Percentiles rank a stretch among this genome's conserved stretches.
These are phyloP conservation scores for Cercospora zeae-maydis DNA, from an alignment of 2,329 filamentous ascomycete genomes.

Conservation along the genomic window DNA sequence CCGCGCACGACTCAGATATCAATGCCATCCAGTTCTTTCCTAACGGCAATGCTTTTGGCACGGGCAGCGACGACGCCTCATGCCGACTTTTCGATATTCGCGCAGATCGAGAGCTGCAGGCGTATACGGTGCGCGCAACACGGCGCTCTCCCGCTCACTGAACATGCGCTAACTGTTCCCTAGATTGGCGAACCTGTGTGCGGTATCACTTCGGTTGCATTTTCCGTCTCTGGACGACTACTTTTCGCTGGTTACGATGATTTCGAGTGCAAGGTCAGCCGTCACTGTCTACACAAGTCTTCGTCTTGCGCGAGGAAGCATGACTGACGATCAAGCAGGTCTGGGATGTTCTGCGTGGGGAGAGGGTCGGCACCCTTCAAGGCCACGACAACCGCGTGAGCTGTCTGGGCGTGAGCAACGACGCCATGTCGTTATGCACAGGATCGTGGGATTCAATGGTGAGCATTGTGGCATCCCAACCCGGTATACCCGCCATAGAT, in stretches of 20 bases:
- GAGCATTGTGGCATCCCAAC: constrained; percentile 44
- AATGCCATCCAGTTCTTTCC: constrained; percentile 99
- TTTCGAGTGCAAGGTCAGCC: constrained; percentile 95
- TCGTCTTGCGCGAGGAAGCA: background rate
- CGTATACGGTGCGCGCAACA: constrained; percentile 55
- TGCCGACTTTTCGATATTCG: constrained; percentile 97
- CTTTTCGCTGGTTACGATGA: constrained; percentile 98
- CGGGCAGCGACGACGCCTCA: constrained; percentile 94
- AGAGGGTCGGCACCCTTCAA: constrained; percentile 93
- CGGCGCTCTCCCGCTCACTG: background rate
- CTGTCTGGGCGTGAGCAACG: constrained; percentile 97
- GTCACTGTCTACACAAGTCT: background rate
- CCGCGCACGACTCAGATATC: constrained; percentile 97
- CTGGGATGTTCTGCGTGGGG: constrained; percentile 94
- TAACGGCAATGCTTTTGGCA: constrained; percentile 96
- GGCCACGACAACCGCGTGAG: constrained; percentile 98
- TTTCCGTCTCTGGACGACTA: constrained; percentile 91
- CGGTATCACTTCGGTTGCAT: constrained; percentile 96
- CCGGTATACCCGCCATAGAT: background rate
- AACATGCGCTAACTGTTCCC: background rate
- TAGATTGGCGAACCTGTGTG: constrained; percentile 96
- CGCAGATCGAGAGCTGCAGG: constrained; percentile 76
- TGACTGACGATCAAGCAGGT: constrained; percentile 57
- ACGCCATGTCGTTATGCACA: constrained; percentile 98
- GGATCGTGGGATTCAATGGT: constrained; percentile 99